Evolutionary conservation across 345 rosid species (phyloP), one percentile per base, ranked within the genome.

Genomic region (Hibiscus mutabilis): DNA sequence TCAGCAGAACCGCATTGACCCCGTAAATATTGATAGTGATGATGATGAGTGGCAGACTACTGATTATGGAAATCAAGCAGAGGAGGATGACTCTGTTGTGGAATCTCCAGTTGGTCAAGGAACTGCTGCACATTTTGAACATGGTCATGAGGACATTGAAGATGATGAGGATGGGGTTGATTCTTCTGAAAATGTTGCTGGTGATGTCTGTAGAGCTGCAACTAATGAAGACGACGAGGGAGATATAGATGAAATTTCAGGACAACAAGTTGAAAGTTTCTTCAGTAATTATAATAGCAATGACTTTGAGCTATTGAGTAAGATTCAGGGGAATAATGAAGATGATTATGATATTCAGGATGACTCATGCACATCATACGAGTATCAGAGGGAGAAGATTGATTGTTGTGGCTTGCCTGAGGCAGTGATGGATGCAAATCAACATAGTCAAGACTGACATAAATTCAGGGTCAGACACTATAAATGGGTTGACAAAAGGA

Each of bases 41-140:
- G 68, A 79, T 73, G 89, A 86, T 47, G 87, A 84, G 70, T 84
- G 81, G 84, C 80, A 79, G 49, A 66, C 60, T 71, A 44, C 61
- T 63, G 84, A 76, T 24, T 60, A 37, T 67, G 80, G 63, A 72
- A 29, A 31, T 51, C 68, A 57, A 31, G 82, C 56, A 73, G 82
- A 74, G 8, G 85, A 82, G n/a, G 83, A 79, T 10, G 77, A 73
- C 59, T 79, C 81, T 47, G 80, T 55, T 4, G 77, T 81, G 79
- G 87, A 84, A 58, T 84, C 84, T 71, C 76, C 71, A 5, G 46
- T 55, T 40, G 71, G 66, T 55, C 75, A 44, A 51, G 79, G 35
- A 62, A 65, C 40, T 68, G 25, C 57, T 49, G 65, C 73, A 35
- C 58, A 25, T 60, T 61, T 52, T 66, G 63, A 55, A 51, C 71